Evolutionary conservation across 371 early-diverging fungal genomes (phyloP).

Genomic region (Zychaea mexicana): DNA sequence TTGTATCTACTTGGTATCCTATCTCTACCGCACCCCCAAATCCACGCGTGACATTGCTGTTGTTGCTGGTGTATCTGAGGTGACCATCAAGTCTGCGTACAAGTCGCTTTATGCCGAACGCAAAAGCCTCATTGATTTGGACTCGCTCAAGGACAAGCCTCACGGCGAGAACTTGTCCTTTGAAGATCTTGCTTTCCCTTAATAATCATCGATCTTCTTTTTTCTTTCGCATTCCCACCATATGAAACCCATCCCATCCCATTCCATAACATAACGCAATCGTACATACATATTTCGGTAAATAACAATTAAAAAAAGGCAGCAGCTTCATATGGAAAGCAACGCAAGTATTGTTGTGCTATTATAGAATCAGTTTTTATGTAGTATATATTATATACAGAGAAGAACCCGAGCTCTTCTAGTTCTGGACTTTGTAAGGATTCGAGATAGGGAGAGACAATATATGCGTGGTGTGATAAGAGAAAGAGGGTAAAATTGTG

Average conservation of each 20-base stretch:
- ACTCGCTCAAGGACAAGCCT: constrained; percentile 40
- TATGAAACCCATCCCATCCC: neutral
- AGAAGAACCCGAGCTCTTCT: no score
- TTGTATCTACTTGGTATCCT: constrained; percentile 84
- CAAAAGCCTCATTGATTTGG: constrained; percentile 56
- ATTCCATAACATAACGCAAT: neutral
- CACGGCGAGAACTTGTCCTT: constrained; percentile 46
- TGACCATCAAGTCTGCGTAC: constrained; percentile 89
- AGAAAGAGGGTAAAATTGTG: neutral
- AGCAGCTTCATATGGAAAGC: no score
- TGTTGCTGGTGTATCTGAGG: constrained; percentile 88
- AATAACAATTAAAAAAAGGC: no score
- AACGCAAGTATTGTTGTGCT: no score
- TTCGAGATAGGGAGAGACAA: no score
- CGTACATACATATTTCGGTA: neutral
- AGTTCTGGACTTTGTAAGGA: no score
- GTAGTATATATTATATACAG: no score
- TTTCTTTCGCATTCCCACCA: neutral
- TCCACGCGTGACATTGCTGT: constrained; percentile 79
- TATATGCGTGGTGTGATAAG: neutral
- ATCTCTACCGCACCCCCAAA: constrained; percentile 67
- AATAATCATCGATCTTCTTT: neutral
- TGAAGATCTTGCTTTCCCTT: constrained; percentile 54
- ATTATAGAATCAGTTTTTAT: no score
- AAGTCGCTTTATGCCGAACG: constrained; percentile 68